Base-by-base conservation (phyloP, 1,139 yeast species). In the Taiozyma onychis region DNA sequence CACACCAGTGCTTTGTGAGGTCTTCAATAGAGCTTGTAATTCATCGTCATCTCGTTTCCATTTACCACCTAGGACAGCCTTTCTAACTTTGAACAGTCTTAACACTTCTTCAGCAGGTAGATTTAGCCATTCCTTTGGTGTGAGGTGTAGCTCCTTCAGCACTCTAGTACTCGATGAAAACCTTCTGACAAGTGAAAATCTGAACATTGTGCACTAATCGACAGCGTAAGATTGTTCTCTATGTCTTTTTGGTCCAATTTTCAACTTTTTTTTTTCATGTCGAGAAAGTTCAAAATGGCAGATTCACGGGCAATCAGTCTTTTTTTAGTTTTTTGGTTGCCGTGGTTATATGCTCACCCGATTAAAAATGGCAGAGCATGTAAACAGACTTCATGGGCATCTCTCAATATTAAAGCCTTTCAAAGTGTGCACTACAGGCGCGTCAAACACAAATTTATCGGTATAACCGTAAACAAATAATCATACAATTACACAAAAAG, bases 91-190 rank as follows among this genome's bases (percentile, higher is more conserved):
- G 63, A 81, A 87, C 54, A 85, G 72, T 54, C 77, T 78, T 54
- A 84, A 74, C 48, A 85, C 78, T 57, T 77, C 74, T 54, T 81
- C 81, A 10, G 87, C 78, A 21, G 88, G 84, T 51, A 84, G 71
- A 0, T 85, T 86, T 51, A 75, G 71, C 95, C 95, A 85, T 47
- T 77, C 74, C 52, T 79, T 80, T 5, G 95, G 95, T 54, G 80
- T 49, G 6, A 49, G 46, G 43, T 48, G 56, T 6, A 55, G 53
- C 7, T 58, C 52, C 34, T 51, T 44, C 2, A 52, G 49, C 16
- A 50, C 48, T 14, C 48, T 47, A 2, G 51, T 45, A 4, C 56
- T 43, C 4, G 51, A 39, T 6, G 57, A 46, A 44, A 59, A 58
- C 18, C 43, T 47, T 49, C 56, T 54, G 35, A 44, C 46, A 2